Conservation (phyloP, 345 rosid species). For the Pelargonium nanum region DNA sequence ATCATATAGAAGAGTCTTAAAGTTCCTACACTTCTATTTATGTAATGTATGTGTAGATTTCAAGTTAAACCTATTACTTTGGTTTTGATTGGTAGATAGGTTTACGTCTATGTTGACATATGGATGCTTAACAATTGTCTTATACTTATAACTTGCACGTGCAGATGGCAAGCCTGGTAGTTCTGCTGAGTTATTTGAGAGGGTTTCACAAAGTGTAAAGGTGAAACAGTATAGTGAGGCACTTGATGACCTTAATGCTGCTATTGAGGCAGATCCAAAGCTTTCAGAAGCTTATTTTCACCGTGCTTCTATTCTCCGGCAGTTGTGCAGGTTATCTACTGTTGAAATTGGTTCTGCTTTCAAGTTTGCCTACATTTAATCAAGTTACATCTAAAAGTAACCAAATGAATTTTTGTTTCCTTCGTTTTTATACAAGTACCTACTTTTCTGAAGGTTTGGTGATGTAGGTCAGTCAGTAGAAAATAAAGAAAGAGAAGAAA, state of each 20-base stretch:
- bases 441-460: not conserved
- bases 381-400: not conserved
- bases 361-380: too few relatives aligned
- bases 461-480: too few relatives aligned
- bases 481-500: too few relatives aligned
- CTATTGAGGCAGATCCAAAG: conserved; percentile 80
- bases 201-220: conserved; percentile 68
- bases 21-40: not conserved
- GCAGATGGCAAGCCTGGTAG: conserved; percentile 55
- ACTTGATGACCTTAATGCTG: conserved; percentile 80
- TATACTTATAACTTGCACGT: conserved; percentile 3
- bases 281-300: conserved; percentile 80
- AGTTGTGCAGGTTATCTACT: conserved; percentile 62
- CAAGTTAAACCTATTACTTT: not conserved
- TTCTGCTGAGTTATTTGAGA: conserved; percentile 64
- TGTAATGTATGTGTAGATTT: too few relatives aligned
- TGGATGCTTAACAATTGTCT: not conserved
- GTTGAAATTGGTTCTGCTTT: not conserved
- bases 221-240: conserved; percentile 80
- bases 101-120: not conserved
- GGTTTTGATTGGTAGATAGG: not conserved
- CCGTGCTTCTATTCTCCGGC: conserved; percentile 77
- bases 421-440: not conserved
- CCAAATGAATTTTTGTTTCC: not conserved
- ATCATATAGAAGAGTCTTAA: not conserved